phyloP scores from a whole-genome alignment of 148 eudicot genomes.

The Persicaria tinctoria region DNA sequence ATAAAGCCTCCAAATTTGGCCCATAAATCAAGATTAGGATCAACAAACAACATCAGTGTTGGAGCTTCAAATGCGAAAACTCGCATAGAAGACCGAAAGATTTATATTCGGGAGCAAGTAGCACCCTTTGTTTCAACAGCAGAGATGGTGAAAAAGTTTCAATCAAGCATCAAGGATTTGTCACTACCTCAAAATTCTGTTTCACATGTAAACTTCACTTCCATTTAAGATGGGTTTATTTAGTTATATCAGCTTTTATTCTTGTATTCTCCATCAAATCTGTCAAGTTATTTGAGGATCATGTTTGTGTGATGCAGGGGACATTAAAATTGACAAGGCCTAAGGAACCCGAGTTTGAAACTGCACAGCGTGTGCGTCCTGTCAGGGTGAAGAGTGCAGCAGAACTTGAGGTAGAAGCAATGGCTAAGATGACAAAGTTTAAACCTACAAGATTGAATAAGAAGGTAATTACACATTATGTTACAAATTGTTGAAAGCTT shows the following conservation, averaged over 20 bases:
- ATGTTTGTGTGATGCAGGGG: slow-evolving; percentile 20
- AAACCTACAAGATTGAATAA: slow-evolving; percentile 82
- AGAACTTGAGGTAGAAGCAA: slow-evolving; percentile 91
- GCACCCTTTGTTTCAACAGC: slow-evolving; percentile 83
- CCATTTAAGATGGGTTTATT: not conserved
- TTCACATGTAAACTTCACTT: slow-evolving; percentile 23
- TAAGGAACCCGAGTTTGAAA: slow-evolving; percentile 80
- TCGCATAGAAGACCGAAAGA: slow-evolving; percentile 65
- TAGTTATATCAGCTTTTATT: not conserved
- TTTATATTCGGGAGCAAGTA: slow-evolving; percentile 67
- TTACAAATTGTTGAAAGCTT: not conserved
- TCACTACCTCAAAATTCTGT: slow-evolving; percentile 38
- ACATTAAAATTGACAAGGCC: slow-evolving; percentile 77
- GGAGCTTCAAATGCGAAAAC: slow-evolving; percentile 36
- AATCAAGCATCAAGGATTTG: slow-evolving; percentile 67
- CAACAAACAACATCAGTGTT: slow-evolving; percentile 19
- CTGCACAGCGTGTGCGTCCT: slow-evolving; percentile 73
- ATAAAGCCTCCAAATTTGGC: slow-evolving; percentile 55
- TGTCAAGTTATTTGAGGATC: not conserved
- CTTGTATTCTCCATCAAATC: not conserved
- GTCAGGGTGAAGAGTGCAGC: slow-evolving; percentile 70
- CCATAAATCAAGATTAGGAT: slow-evolving; percentile 60
- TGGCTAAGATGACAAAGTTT: slow-evolving; percentile 91
- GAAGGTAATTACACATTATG: slow-evolving; percentile 35
- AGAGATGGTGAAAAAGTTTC: slow-evolving; percentile 84